phyloP scores from a whole-genome alignment of 2,329 filamentous ascomycete genomes.

The Rasamsonia emersonii region DNA sequence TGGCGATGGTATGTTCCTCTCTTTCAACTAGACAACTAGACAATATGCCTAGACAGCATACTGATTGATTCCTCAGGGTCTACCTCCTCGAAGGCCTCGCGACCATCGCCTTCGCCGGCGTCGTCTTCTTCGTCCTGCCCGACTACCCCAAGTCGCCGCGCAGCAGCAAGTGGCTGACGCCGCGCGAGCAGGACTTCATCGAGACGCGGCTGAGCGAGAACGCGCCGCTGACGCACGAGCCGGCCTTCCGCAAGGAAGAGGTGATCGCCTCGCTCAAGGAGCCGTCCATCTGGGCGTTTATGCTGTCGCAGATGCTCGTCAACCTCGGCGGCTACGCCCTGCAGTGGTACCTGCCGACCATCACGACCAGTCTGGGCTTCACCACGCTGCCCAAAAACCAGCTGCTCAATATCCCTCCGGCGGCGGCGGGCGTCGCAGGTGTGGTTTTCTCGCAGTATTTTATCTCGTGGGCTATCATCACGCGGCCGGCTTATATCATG shows the following conservation, averaged over 20 bases:
- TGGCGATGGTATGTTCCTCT: constrained; percentile 15
- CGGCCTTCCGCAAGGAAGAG: constrained; percentile 27
- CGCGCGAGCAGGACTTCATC: constrained; percentile 33
- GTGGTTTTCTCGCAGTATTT: constrained; percentile 35
- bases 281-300: constrained; percentile 29
- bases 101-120: constrained; percentile 32
- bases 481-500: constrained; percentile 33
- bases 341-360: constrained; percentile 35
- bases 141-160: constrained; percentile 38
- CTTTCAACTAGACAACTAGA: too few species aligned
- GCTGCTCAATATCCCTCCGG: constrained; percentile 39
- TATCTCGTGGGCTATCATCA: constrained; percentile 31
- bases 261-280: constrained; percentile 27
- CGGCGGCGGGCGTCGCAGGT: constrained; percentile 31
- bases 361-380: constrained; percentile 37
- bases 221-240: constrained; percentile 30
- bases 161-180: constrained; percentile 29
- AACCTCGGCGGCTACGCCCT: constrained; percentile 37
- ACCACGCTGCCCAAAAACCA: constrained; percentile 36
- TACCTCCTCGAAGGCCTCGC: constrained; percentile 38
- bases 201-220: constrained; percentile 31
- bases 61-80: constrained; percentile 13
- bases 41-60: background rate
- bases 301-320: constrained; percentile 28
- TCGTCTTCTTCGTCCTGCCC: constrained; percentile 33